Base-by-base conservation (phyloP, 2,329 filamentous ascomycete species). In the Ophiocordyceps camponoti-leonardi region DNA sequence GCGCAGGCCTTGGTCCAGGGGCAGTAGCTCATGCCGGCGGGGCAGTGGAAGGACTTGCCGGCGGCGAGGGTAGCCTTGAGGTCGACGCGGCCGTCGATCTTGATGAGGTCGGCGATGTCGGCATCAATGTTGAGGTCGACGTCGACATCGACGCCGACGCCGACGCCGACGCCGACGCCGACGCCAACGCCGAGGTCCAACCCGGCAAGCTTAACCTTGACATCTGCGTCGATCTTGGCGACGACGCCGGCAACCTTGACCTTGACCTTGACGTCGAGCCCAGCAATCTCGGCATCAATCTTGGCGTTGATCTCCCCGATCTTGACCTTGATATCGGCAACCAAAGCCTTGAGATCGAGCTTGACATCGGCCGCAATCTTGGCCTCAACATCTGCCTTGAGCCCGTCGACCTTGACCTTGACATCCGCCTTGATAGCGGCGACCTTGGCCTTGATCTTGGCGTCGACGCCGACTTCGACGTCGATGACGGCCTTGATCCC, bases 1-100 rank as follows among this genome's bases (percentile, higher is more conserved):
- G 67, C 55, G 56, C 69, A 72, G 30, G 67, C 46, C 52, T 58
- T 58, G 48, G 56, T 58, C 61, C 61, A 64, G 48, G 57, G 54
- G 54, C 56, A 59, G 58, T 64, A 64, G 51, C 44, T 49, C 61
- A 64, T 63, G 51, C 49, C 48, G 13, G 45, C 47, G 33, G 61
- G 61, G 54, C 61, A 64, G 37, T 47, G 46, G 56, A 61, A 63
- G 50, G 46, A 41, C 40, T 8, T 13, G 37, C 46, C 44, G 22
- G 44, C 47, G 43, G 48, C 51, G 41, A 53, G 52, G 42, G 55
- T 50, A 35, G 52, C 49, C 33, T 54, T 47, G 42, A 47, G 42
- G 37, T 50, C 51, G 47, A 53, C 42, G 18, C 47, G 40, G 42
- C 43, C 42, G 31, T 51, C 35, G 48, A 47, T 42, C 19, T 44